phyloP scores from a whole-genome alignment of 768 basidiomycete genomes.

The Mycena crocata region DNA sequence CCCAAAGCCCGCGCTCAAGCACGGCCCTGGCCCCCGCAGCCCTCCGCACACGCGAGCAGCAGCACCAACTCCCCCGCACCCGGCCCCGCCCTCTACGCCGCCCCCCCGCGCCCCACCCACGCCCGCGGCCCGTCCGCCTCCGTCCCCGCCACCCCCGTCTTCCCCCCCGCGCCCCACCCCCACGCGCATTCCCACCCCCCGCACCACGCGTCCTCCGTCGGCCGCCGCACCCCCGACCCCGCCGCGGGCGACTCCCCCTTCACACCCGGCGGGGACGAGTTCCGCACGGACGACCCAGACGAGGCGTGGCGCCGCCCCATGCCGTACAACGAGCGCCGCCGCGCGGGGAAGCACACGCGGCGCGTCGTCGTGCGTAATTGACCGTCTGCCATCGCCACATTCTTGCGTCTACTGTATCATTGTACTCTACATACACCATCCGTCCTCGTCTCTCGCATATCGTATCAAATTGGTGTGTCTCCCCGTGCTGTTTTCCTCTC shows the following conservation, averaged over 20 bases:
- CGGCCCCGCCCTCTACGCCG: background rate
- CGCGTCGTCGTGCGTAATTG: conserved; percentile 66
- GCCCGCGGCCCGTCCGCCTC: background rate
- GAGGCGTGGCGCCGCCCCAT: conserved; percentile 80
- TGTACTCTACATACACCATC: too few relatives aligned
- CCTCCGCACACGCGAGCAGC: background rate
- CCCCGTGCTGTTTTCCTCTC: background rate
- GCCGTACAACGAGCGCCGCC: conserved; percentile 77
- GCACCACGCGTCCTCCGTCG: conserved; percentile 44
- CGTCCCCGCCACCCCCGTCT: conserved; percentile 13
- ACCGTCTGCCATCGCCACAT: background rate
- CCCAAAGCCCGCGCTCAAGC: background rate
- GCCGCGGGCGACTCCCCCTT: too few relatives aligned
- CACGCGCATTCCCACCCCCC: conserved; percentile 39
- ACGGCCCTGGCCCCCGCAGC: background rate
- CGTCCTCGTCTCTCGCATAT: too few relatives aligned
- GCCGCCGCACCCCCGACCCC: background rate
- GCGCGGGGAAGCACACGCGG: conserved; percentile 85
- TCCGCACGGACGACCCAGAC: conserved; percentile 64
- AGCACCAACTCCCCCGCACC: background rate
- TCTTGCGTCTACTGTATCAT: background rate
- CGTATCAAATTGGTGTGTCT: background rate
- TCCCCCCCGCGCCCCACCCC: conserved; percentile 33
- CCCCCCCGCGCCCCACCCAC: conserved; percentile 2
- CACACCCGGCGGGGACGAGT: conserved; percentile 44